Evolutionary conservation across 345 rosid species (phyloP).

Genomic region (Eucalyptus microcorys): DNA sequence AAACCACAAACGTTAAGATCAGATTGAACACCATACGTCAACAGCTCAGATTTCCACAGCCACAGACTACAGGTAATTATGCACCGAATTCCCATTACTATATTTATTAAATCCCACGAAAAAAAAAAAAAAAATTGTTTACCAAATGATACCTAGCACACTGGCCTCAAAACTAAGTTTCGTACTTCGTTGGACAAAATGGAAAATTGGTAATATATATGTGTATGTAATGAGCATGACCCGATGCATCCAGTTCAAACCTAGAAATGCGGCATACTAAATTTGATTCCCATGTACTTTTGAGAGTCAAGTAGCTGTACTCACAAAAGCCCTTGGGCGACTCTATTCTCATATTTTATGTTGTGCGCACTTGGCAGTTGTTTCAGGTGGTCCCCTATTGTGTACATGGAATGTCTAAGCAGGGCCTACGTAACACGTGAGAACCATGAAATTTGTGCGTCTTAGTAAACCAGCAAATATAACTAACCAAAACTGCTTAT

Average conservation of each 20-base stretch:
- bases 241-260: not conserved
- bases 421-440: not conserved
- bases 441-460: not conserved
- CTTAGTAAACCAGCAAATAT: not conserved
- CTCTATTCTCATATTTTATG: not conserved
- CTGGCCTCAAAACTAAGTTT: not conserved
- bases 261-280: not conserved
- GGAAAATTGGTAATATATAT: not conserved
- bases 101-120: not conserved
- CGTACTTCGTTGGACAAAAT: not conserved
- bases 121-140: not conserved
- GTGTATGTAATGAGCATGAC: not conserved
- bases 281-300: not conserved
- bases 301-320: not conserved
- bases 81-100: not conserved
- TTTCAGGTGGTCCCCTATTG: not conserved
- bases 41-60: not conserved
- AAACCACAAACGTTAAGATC: not conserved
- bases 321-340: not conserved
- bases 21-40: not conserved
- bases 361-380: not conserved
- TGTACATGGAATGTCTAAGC: not conserved
- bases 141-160: slow-evolving; percentile 3
- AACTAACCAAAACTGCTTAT: not conserved
- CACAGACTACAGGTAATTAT: not conserved